Base-by-base conservation (phyloP, 2,329 filamentous ascomycete species). In the Balansia obtecta region DNA sequence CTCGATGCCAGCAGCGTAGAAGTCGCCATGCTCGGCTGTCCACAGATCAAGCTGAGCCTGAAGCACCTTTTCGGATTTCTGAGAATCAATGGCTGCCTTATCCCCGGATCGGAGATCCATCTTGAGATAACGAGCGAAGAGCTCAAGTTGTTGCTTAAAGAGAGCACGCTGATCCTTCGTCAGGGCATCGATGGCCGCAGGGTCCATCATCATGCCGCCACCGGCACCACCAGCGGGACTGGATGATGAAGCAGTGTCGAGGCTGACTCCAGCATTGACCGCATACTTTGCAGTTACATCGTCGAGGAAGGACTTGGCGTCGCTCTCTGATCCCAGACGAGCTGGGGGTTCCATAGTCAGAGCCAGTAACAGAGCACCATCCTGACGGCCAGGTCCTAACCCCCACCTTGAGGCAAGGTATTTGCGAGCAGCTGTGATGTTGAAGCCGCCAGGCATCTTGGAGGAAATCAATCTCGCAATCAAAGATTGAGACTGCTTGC, bases 401-500 rank as follows among this genome's bases (percentile, higher is more conserved):
- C 93, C 93, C 89, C 91, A 98, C 68, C 88, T 80, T 15, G 86
- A 88, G 72, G 96, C 91, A 43, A 98, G 73, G 64, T 98, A 94
- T 71, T 98, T 98, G 62, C 93, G 82, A 45, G 94, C 88, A 12
- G 88, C 79, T 63, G 91, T 97, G 67, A 97, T 97, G 68, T 97
- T 98, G 80, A 98, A 98, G 55, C 93, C 93, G 73, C 91, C 93
- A 45, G 93, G 93, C 93, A 98, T 98, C 73, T 98, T 98, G 32
- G 93, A 96, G 2, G 93, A 97, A 42, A 98, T 93, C 65, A 98
- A 75, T 59, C 93, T 85, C 46, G 93, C 93, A 66, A 98, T 85
- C 51, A 98, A 79, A 2, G 90, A 94, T 49, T 87, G 85, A 0
- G 93, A 95, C 60, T 96, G 90, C 72, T 98, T 98, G 68, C 93